These are phyloP conservation scores for Wickerhamiella sergipiensis DNA, from an alignment of 805 yeast species.

Conservation along the genomic window DNA sequence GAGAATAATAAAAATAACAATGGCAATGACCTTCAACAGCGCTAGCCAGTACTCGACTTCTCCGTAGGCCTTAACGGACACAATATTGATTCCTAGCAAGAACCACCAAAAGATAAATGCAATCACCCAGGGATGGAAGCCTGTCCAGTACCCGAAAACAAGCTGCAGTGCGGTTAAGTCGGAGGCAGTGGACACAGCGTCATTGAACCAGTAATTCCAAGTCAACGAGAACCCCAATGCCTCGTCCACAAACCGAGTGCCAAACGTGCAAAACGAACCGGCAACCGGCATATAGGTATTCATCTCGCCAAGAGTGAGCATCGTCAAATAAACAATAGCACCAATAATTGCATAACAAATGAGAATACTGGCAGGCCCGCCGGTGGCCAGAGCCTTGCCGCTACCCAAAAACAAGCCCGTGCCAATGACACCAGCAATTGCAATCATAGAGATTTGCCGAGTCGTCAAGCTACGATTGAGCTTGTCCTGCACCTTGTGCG, in stretches of 20 bases:
- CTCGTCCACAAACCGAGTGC: constrained; percentile 36
- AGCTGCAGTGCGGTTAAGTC: constrained; percentile 36
- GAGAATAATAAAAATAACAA: constrained; percentile 47
- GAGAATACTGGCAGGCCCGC: constrained; percentile 41
- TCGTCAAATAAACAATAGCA: constrained; percentile 36
- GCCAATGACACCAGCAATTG: constrained; percentile 69
- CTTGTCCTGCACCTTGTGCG: constrained; percentile 11
- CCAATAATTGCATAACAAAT: constrained; percentile 39
- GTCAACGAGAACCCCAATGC: constrained; percentile 41
- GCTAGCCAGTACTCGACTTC: constrained; percentile 61
- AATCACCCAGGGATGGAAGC: constrained; percentile 34
- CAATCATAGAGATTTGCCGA: constrained; percentile 54
- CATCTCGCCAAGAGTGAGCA: constrained; percentile 45
- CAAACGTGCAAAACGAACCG: constrained; percentile 40
- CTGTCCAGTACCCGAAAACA: constrained; percentile 35
- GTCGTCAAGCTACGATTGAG: constrained; percentile 18
- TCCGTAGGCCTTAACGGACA: constrained; percentile 40
- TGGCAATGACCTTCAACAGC: constrained; percentile 46
- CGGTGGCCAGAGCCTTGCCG: constrained; percentile 34
- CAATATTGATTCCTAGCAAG: constrained; percentile 31
- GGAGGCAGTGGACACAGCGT: constrained; percentile 35
- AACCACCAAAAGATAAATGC: constrained; percentile 42
- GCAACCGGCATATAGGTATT: constrained; percentile 39
- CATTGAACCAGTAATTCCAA: constrained; percentile 39
- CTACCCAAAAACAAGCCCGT: constrained; percentile 44